Evolutionary conservation across 2,329 filamentous ascomycete genomes (phyloP).

Genomic region (Lachnellula subtilissima): DNA sequence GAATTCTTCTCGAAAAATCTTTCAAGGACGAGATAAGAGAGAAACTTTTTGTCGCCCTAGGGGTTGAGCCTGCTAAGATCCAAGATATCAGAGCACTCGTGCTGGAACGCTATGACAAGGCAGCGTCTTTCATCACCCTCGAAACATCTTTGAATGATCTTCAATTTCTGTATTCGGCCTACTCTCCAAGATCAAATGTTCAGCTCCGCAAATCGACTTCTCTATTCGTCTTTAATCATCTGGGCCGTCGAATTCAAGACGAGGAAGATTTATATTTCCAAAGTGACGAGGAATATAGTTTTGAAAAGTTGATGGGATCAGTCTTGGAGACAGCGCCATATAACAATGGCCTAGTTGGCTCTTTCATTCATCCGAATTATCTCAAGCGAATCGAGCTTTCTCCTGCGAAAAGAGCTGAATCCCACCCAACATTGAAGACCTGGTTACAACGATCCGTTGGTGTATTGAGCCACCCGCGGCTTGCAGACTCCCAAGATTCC

Average conservation of each 20-base stretch:
- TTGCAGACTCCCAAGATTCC: constrained; percentile 8
- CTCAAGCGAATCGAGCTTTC: background rate
- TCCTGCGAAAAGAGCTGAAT: background rate
- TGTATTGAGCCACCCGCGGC: constrained; percentile 7
- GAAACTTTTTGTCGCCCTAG: constrained; percentile 10
- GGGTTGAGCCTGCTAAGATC: background rate
- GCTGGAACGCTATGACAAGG: constrained; percentile 2
- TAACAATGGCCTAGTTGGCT: constrained; percentile 1
- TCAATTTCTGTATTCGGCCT: constrained; percentile 9
- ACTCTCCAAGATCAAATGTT: constrained; percentile 1
- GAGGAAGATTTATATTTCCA: constrained; percentile 11
- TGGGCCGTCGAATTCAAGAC: background rate
- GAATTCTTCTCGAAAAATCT: constrained; percentile 7
- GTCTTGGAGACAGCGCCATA: constrained; percentile 4
- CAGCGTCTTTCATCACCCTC: background rate
- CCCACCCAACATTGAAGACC: constrained; percentile 6
- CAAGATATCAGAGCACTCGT: constrained; percentile 3
- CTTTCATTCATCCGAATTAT: constrained; percentile 7
- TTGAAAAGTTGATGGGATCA: constrained; percentile 6
- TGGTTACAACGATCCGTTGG: constrained; percentile 10
- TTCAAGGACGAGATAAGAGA: constrained; percentile 6
- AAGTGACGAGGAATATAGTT: constrained; percentile 8
- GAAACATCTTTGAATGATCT: constrained; percentile 6
- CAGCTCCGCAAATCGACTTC: constrained; percentile 6
- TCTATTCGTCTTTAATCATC: constrained; percentile 6